phyloP scores from a whole-genome alignment of 495 filamentous ascomycete species.

The Aspergillus egyptiacus region DNA sequence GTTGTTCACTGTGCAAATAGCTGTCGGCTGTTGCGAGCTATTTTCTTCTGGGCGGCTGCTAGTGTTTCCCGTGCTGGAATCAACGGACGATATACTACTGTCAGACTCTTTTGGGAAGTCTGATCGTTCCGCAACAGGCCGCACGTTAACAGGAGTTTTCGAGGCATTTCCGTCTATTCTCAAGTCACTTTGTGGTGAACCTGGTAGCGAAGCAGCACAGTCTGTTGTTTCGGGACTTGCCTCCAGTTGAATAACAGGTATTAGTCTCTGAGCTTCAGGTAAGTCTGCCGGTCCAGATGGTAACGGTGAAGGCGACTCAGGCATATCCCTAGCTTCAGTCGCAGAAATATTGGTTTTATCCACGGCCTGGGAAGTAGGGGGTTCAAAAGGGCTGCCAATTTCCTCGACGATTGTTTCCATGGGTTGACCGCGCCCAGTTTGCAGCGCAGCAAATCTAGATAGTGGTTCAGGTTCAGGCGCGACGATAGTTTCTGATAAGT shows the following conservation, averaged over 20 bases:
- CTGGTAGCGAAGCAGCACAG: background rate
- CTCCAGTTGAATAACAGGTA: background rate
- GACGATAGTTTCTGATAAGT: background rate
- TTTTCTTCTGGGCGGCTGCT: background rate
- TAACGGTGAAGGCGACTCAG: background rate
- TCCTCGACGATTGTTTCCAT: constrained; percentile 30
- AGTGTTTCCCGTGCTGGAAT: background rate
- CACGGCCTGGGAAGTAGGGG: background rate
- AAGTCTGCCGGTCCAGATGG: background rate
- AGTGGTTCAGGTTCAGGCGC: background rate
- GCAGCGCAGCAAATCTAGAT: background rate
- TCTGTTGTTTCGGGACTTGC: background rate
- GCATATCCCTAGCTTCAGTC: background rate
- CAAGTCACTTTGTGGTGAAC: background rate
- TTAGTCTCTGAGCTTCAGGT: background rate
- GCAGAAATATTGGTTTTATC: background rate
- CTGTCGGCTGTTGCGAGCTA: background rate
- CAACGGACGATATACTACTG: background rate
- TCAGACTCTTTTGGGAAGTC: background rate
- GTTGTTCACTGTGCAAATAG: background rate
- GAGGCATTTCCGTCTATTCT: background rate
- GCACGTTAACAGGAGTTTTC: background rate
- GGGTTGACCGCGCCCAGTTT: constrained; percentile 3
- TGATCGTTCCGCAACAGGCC: background rate
- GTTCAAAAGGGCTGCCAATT: constrained; percentile 7